Evolutionary conservation across 305 asterid species (phyloP).

Genomic region (Nicotiana rustica): DNA sequence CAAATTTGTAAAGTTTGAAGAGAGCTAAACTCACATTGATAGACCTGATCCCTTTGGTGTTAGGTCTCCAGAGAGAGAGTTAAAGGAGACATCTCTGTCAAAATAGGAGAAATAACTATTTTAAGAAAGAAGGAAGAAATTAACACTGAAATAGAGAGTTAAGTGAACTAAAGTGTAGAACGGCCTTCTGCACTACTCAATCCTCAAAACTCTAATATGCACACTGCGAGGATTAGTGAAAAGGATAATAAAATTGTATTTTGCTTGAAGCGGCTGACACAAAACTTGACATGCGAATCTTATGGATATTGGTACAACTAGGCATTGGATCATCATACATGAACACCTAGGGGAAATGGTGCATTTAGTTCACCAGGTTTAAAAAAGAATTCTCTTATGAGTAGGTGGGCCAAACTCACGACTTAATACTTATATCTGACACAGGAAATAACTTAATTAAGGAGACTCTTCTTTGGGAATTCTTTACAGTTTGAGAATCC

Average conservation of each 20-base stretch:
- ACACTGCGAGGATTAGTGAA: neutral
- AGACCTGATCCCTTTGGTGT: slow-evolving; percentile 47
- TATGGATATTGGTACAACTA: neutral
- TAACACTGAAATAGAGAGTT: neutral
- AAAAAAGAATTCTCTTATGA: neutral
- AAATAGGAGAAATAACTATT: neutral
- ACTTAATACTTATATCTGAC: neutral
- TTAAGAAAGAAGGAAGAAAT: neutral
- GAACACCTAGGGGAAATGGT: neutral
- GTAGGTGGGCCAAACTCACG: neutral
- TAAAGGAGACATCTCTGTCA: slow-evolving; percentile 75
- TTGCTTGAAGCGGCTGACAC: neutral
- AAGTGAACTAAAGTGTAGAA: neutral
- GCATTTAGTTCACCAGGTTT: neutral
- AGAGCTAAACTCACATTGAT: slow-evolving; percentile 53
- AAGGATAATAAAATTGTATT: neutral
- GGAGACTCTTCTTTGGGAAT: neutral
- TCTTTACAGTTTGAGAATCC: neutral
- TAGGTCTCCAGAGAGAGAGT: slow-evolving; percentile 57
- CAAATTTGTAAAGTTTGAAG: neutral
- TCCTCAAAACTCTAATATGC: neutral
- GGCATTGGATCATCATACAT: neutral
- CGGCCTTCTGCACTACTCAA: neutral
- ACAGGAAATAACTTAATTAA: neutral
- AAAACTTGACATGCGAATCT: neutral